A percentile compares a stretch with the other conserved stretches of the same genome.
phyloP scores from a whole-genome alignment of 352 stramenopile species.

The Phytophthora citrophthora region DNA sequence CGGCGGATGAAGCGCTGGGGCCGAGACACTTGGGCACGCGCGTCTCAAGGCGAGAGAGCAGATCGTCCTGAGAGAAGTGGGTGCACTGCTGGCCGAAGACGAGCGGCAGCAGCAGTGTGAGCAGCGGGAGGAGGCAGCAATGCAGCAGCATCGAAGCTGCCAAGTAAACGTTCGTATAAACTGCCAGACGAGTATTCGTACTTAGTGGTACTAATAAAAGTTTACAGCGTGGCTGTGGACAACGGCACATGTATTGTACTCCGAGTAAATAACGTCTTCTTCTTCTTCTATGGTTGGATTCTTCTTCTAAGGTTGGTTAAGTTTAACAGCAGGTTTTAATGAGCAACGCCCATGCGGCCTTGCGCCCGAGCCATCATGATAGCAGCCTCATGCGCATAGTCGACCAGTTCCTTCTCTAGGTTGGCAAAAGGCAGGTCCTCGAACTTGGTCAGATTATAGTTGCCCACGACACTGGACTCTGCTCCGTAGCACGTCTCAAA shows the following conservation, averaged over 20 bases:
- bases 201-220: too few relatives aligned
- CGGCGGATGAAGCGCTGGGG: slow-evolving; percentile 21
- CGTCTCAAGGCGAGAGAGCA: slow-evolving; percentile 52
- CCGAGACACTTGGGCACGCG: slow-evolving; percentile 52
- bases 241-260: slow-evolving; percentile 1
- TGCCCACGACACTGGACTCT: slow-evolving; percentile 34
- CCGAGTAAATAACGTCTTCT: slow-evolving; percentile 38
- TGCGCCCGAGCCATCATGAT: slow-evolving; percentile 28
- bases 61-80: slow-evolving; percentile 44
- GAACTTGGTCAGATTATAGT: slow-evolving; percentile 56
- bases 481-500: slow-evolving; percentile 63
- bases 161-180: slow-evolving; percentile 12
- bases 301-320: neutral
- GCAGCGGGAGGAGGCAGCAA: slow-evolving; percentile 5
- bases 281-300: slow-evolving; percentile 25
- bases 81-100: slow-evolving; percentile 33
- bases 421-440: slow-evolving; percentile 46
- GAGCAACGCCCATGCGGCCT: slow-evolving; percentile 16
- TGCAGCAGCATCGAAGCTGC: slow-evolving; percentile 15
- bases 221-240: too few relatives aligned
- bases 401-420: slow-evolving; percentile 56
- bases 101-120: slow-evolving; percentile 21
- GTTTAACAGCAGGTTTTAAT: neutral
- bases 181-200: slow-evolving; percentile 8
- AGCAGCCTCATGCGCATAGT: slow-evolving; percentile 59